Percentiles rank a stretch among this genome's conserved stretches.
These are phyloP conservation scores for Ceraceosorus guamensis DNA, from an alignment of 1,284 basidiomycete species.

Conservation along the genomic window DNA sequence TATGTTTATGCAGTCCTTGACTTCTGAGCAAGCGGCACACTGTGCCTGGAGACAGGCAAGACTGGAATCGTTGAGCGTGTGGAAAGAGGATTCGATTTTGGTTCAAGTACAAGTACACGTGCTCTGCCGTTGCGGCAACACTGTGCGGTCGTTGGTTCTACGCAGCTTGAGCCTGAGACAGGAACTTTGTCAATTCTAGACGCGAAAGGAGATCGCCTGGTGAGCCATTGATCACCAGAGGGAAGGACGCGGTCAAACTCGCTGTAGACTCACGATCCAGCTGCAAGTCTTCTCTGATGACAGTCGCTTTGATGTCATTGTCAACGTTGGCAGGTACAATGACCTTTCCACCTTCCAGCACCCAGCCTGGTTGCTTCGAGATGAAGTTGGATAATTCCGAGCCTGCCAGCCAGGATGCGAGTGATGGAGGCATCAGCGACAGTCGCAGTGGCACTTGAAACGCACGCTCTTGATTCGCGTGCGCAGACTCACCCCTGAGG, in stretches of 20 bases:
- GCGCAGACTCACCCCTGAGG: conserved; percentile 56
- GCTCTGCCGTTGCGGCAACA: too few relatives aligned
- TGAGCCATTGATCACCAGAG: background rate
- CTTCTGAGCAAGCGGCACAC: too few relatives aligned
- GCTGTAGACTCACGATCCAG: conserved; percentile 64
- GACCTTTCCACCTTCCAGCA: conserved; percentile 61
- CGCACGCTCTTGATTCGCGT: too few relatives aligned
- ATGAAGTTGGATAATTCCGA: conserved; percentile 62
- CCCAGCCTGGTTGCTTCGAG: conserved; percentile 65
- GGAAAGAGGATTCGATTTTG: too few relatives aligned
- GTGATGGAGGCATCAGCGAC: too few relatives aligned
- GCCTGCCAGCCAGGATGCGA: conserved; percentile 45
- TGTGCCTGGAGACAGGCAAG: too few relatives aligned
- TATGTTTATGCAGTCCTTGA: too few relatives aligned
- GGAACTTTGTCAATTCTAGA: conserved; percentile 30
- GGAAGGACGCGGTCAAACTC: background rate
- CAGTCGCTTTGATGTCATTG: conserved; percentile 87
- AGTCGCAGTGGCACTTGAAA: conserved; percentile 1
- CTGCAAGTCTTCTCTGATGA: conserved; percentile 82
- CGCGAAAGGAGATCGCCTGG: background rate
- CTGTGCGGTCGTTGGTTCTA: too few relatives aligned
- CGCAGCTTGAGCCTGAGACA: conserved; percentile 30
- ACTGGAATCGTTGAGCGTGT: too few relatives aligned
- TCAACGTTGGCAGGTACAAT: conserved; percentile 56
- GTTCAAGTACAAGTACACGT: too few relatives aligned